Base-by-base conservation (phyloP, 202 grass and related monocot species). In the Setaria viridis region DNA sequence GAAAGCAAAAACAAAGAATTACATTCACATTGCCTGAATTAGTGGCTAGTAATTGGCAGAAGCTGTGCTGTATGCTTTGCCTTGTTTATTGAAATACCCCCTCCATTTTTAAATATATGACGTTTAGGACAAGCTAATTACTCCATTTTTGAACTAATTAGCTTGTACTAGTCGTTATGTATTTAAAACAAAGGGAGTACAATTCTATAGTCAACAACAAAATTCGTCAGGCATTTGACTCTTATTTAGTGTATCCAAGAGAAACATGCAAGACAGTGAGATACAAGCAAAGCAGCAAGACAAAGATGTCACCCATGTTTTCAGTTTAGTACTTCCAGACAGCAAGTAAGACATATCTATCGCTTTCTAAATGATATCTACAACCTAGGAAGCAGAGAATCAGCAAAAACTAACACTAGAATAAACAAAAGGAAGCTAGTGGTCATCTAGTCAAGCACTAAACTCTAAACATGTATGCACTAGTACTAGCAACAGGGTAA, bases 211-310 rank as follows among this genome's bases (percentile, higher is more conserved):
- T 58, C 65, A 53, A 46, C 47, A 49, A 41, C 50, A 25, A 25
- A 69, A 76, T 62, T 74, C 19, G 9, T 64, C 76, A 64, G 9
- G 7, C 55, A 62, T 68, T 71, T 67, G 34, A 70, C 48, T 78
- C 19, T 81, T 88, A 51, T 77, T 83, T 76, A 87, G 32, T 91
- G 30, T 34, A 71, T 68, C 72, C 55, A 77, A 70, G 55, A 78
- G 39, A 83, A 72, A 19, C 73, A 55, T 9, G 72, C 56, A 56
- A 47, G 63, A 83, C 80, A 88, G 45, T 33, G 14, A 62, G 62
- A 85, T 76, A 85, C 21, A 29, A 55, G 62, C 69, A 62, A 80
- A 85, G 46, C 62, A 81, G 74, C 50, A 70, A 75, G 62, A 89
- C 42, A 84, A 74, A 65, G 51, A 30, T 68, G 62, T 35, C 54